These are phyloP conservation scores for Pyricularia sp. DNA, from an alignment of 2,329 filamentous ascomycete genomes.

Conservation along the genomic window DNA sequence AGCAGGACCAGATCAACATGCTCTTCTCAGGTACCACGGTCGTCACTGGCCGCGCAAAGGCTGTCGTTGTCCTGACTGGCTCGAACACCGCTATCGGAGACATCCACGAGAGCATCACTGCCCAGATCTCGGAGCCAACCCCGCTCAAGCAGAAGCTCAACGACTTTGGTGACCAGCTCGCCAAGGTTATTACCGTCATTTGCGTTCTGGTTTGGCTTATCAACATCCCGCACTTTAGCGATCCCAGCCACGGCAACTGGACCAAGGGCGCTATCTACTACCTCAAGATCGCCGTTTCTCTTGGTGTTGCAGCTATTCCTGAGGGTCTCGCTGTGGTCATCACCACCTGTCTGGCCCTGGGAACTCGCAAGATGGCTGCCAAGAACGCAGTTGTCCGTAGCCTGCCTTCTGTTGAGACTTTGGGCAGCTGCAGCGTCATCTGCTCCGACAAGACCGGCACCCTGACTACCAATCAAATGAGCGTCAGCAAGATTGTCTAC, in stretches of 20 bases:
- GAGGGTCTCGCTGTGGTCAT: conserved; percentile 97
- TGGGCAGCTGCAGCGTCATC: conserved; percentile 98
- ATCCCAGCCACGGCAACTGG: conserved; percentile 87
- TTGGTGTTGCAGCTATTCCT: conserved; percentile 94
- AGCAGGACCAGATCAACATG: conserved; percentile 97
- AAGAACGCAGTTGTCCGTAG: conserved; percentile 97
- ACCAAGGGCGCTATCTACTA: conserved; percentile 98
- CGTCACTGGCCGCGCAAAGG: conserved; percentile 85
- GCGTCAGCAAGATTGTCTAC: conserved; percentile 86
- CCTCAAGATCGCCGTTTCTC: conserved; percentile 96
- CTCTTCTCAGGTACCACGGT: conserved; percentile 97
- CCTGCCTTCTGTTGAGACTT: conserved; percentile 90
- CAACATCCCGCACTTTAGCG: conserved; percentile 95
- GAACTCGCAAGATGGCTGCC: conserved; percentile 96
- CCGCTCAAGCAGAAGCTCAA: conserved; percentile 98
- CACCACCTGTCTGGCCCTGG: conserved; percentile 93
- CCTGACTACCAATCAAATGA: conserved; percentile 98
- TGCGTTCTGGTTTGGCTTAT: conserved; percentile 97
- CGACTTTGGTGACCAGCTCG: conserved; percentile 90
- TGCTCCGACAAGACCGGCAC: conserved; percentile 99
- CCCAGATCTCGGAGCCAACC: conserved; percentile 95
- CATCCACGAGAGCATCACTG: conserved; percentile 96
- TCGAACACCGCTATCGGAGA: conserved; percentile 91
- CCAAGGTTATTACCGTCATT: conserved; percentile 97
- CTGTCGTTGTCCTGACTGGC: conserved; percentile 84